These are phyloP conservation scores for Phellopilus nigrolimitatus DNA, from an alignment of 1,284 basidiomycete species.

Conservation along the genomic window DNA sequence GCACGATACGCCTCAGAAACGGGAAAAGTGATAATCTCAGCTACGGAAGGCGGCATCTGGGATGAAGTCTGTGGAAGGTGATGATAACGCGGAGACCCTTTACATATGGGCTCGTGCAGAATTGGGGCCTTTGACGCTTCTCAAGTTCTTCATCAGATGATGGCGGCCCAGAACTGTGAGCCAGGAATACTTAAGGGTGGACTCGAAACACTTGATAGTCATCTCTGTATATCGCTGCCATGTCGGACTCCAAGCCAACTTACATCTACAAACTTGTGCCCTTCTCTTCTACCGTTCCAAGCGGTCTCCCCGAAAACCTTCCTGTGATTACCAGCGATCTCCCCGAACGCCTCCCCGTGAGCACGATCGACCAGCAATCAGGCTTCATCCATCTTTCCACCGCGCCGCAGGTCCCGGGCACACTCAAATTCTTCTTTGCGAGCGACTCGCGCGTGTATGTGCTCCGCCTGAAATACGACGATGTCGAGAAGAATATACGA, in stretches of 20 bases:
- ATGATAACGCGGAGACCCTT: no score
- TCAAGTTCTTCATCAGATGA: slow-evolving; percentile 18
- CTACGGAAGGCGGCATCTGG: not conserved
- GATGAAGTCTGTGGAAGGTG: not conserved
- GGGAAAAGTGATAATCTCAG: not conserved
- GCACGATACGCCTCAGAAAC: not conserved
- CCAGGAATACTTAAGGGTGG: slow-evolving; percentile 21
- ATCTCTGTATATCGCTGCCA: not conserved
- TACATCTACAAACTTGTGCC: slow-evolving; percentile 52
- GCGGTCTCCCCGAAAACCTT: no score
- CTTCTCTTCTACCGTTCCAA: not conserved
- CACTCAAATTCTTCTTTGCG: slow-evolving; percentile 51
- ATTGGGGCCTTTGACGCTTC: slow-evolving; percentile 16
- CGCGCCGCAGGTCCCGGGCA: slow-evolving; percentile 48
- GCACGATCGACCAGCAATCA: slow-evolving; percentile 23
- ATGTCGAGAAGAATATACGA: slow-evolving; percentile 35
- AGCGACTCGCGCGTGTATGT: slow-evolving; percentile 39
- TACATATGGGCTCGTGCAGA: not conserved
- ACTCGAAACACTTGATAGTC: not conserved
- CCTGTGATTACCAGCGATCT: no score
- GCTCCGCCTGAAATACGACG: slow-evolving; percentile 39
- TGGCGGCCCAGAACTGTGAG: slow-evolving; percentile 13
- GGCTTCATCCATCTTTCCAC: slow-evolving; percentile 64
- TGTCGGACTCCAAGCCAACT: slow-evolving; percentile 28
- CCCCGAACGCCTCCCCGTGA: slow-evolving; percentile 16